These are phyloP conservation scores for Aspergillus diversus DNA, from an alignment of 495 filamentous ascomycete species.

Conservation along the genomic window DNA sequence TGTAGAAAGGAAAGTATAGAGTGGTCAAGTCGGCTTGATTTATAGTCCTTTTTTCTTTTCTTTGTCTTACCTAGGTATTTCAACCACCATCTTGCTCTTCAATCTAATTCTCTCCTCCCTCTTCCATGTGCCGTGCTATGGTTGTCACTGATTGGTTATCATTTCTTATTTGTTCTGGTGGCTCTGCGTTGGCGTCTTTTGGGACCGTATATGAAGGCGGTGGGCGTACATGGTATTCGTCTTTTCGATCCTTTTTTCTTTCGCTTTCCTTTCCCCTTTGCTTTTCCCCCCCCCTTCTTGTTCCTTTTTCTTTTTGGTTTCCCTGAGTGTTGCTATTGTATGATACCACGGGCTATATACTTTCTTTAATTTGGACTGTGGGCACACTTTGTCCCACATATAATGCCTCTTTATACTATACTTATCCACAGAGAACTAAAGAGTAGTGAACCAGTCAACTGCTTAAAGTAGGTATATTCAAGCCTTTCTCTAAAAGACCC, in stretches of 20 bases:
- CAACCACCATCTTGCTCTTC: background rate
- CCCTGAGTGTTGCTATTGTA: conserved; percentile 20
- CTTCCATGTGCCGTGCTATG: no score
- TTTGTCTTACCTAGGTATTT: background rate
- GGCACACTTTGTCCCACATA: background rate
- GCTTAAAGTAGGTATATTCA: no score
- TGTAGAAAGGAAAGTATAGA: conserved; percentile 46
- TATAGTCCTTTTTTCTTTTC: conserved; percentile 20
- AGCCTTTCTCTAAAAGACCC: no score
- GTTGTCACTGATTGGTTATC: background rate
- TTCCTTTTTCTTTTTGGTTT: conserved; percentile 4
- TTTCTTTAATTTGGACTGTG: conserved; percentile 14
- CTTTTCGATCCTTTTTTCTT: no score
- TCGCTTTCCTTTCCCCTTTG: no score
- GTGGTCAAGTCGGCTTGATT: conserved; percentile 42
- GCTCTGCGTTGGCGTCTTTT: conserved; percentile 21
- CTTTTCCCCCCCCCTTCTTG: no score
- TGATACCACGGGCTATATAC: conserved; percentile 46
- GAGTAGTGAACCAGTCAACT: no score
- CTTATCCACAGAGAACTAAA: background rate
- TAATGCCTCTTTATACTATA: background rate
- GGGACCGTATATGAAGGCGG: conserved; percentile 11
- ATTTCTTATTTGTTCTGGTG: conserved; percentile 14
- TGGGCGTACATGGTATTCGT: conserved; percentile 15
- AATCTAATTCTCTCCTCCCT: background rate